phyloP scores from a whole-genome alignment of 345 rosid species.

The Mallotus nudiflorus region DNA sequence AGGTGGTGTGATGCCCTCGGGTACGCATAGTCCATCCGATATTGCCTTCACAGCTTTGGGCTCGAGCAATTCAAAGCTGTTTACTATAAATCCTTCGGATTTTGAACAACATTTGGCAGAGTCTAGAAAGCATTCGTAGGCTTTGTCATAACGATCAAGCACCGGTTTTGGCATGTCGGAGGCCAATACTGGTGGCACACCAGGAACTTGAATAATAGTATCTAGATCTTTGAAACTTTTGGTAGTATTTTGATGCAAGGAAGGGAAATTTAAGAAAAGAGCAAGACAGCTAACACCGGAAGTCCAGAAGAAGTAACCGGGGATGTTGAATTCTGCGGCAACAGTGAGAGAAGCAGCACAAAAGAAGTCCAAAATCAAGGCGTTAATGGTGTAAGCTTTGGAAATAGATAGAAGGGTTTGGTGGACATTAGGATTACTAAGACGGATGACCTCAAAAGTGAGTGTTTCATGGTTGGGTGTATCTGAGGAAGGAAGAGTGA shows the following conservation, averaged over 20 bases:
- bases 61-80: slow-evolving; percentile 61
- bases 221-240: slow-evolving; percentile 24
- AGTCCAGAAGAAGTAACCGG: slow-evolving; percentile 22
- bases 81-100: slow-evolving; percentile 47
- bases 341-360: slow-evolving; percentile 20
- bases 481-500: slow-evolving; percentile 7
- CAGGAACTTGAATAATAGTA: slow-evolving; percentile 24
- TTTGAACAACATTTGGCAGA: background rate
- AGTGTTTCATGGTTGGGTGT: slow-evolving; percentile 12
- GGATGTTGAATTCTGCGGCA: slow-evolving; percentile 24
- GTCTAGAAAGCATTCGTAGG: slow-evolving; percentile 21
- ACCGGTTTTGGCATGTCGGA: slow-evolving; percentile 20
- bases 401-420: slow-evolving; percentile 20
- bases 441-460: slow-evolving; percentile 11
- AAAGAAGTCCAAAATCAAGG: slow-evolving; percentile 31
- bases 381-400: slow-evolving; percentile 1
- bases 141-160: slow-evolving; percentile 20
- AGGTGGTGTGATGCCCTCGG: slow-evolving; percentile 32
- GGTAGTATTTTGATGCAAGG: background rate
- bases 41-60: slow-evolving; percentile 35
- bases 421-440: slow-evolving; percentile 26
- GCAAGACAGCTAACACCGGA: slow-evolving; percentile 16
- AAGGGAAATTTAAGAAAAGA: slow-evolving; percentile 14
- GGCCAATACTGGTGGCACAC: slow-evolving; percentile 28
- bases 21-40: slow-evolving; percentile 46